Percentiles rank a stretch among this genome's conserved stretches.
Conservation (phyloP, 2,329 filamentous ascomycete genomes). For the Metarhizium sp. region DNA sequence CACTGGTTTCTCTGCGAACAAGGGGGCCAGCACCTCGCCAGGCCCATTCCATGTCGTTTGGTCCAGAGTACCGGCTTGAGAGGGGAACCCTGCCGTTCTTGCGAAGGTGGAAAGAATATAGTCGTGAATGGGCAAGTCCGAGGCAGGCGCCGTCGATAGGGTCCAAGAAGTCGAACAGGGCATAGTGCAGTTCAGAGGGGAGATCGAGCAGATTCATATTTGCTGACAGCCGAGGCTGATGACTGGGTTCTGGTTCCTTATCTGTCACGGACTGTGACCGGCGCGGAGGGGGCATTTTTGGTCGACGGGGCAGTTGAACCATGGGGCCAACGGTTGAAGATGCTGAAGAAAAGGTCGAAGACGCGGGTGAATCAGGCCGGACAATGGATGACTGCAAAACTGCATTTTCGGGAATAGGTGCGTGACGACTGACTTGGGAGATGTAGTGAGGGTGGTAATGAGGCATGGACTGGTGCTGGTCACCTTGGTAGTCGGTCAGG, state of each 20-base stretch:
- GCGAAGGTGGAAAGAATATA: conserved; percentile 49
- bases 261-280: conserved; percentile 54
- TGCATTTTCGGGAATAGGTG: conserved; percentile 26
- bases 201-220: conserved; percentile 40
- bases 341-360: not conserved
- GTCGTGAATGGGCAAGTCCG: conserved; percentile 46
- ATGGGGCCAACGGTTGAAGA: conserved; percentile 9
- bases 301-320: conserved; percentile 17
- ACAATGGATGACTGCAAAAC: conserved; percentile 8
- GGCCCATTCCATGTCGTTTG: conserved; percentile 55
- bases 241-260: conserved; percentile 44
- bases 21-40: conserved; percentile 47
- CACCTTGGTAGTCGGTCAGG: conserved; percentile 33
- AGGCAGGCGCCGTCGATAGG: conserved; percentile 55
- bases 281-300: conserved; percentile 36
- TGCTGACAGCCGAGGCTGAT: conserved; percentile 36
- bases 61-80: conserved; percentile 45
- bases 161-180: conserved; percentile 53
- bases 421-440: conserved; percentile 17
- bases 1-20: conserved; percentile 15
- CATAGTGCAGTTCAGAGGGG: conserved; percentile 50
- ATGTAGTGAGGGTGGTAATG: conserved; percentile 6
- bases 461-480: conserved; percentile 10
- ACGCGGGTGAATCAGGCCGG: conserved; percentile 4
- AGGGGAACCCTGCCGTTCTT: conserved; percentile 49